These are phyloP conservation scores for Kodamaea leandrae DNA, from an alignment of 805 yeast genomes.

Conservation along the genomic window DNA sequence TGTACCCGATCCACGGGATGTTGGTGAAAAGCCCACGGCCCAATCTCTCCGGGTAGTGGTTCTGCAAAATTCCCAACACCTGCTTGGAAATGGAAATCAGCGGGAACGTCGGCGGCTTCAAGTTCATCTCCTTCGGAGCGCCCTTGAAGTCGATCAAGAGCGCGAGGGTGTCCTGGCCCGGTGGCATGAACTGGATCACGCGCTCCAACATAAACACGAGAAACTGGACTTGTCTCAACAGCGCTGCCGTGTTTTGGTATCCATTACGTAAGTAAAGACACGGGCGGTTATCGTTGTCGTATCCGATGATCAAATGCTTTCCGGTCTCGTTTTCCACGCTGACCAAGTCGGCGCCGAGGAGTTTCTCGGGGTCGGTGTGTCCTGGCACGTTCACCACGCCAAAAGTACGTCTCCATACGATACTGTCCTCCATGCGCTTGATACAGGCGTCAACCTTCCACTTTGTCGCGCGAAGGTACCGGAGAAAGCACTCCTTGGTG, in stretches of 20 bases:
- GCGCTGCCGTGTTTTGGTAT: slow-evolving; percentile 52
- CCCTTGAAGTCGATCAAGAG: slow-evolving; percentile 55
- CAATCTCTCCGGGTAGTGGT: slow-evolving; percentile 95
- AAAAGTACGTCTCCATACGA: slow-evolving; percentile 56
- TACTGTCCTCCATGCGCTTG: slow-evolving; percentile 44
- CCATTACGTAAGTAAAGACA: slow-evolving; percentile 53
- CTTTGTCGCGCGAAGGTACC: slow-evolving; percentile 52
- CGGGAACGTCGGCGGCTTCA: slow-evolving; percentile 38
- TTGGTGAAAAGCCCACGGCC: slow-evolving; percentile 91
- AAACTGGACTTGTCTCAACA: slow-evolving; percentile 53
- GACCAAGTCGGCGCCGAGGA: slow-evolving; percentile 40
- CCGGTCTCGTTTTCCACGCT: slow-evolving; percentile 52
- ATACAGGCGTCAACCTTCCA: slow-evolving; percentile 47
- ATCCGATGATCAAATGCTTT: slow-evolving; percentile 52
- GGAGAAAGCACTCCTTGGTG: slow-evolving; percentile 50
- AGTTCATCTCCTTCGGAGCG: slow-evolving; percentile 60
- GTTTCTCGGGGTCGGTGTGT: slow-evolving; percentile 24
- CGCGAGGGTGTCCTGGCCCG: slow-evolving; percentile 56
- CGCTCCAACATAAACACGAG: slow-evolving; percentile 56
- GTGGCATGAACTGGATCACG: slow-evolving; percentile 53
- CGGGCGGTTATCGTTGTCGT: slow-evolving; percentile 53
- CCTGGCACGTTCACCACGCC: slow-evolving; percentile 38
- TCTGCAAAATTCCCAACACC: slow-evolving; percentile 88
- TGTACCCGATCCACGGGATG: slow-evolving; percentile 92
- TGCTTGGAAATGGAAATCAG: slow-evolving; percentile 62